phyloP scores from a whole-genome alignment of 352 stramenopile species.

The Aphanomyces cochlioides region DNA sequence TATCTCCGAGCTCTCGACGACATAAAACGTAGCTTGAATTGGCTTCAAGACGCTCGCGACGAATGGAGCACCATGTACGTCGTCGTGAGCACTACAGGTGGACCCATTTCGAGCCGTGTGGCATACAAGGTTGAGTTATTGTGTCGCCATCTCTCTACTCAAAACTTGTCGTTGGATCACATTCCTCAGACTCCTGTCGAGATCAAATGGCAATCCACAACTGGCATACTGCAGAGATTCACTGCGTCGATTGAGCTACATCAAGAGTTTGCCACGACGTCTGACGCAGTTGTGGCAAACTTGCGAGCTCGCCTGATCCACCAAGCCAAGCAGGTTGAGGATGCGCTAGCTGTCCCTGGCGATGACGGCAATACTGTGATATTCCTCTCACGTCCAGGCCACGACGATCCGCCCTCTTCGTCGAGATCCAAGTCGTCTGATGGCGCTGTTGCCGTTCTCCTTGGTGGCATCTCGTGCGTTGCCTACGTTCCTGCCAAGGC shows the following conservation, averaged over 20 bases:
- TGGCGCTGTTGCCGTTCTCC: not conserved
- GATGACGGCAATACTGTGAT: not conserved
- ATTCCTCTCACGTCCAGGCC: not conserved
- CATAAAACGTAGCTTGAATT: not conserved
- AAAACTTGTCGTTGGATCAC: no score
- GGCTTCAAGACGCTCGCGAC: not conserved
- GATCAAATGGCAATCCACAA: not conserved
- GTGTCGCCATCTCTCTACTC: no score
- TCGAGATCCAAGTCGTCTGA: not conserved
- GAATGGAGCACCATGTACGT: not conserved
- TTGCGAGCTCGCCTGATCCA: not conserved
- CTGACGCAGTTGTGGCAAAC: not conserved
- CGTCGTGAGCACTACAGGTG: not conserved
- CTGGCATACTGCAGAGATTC: not conserved
- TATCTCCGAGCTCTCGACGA: not conserved
- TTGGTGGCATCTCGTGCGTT: conserved; percentile 5
- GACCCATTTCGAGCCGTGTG: no score
- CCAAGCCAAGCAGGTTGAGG: not conserved
- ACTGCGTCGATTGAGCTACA: not conserved
- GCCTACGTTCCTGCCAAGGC: conserved; percentile 4
- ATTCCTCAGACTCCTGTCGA: not conserved
- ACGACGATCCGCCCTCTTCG: not conserved
- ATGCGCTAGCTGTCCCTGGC: not conserved
- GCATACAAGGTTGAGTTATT: no score
- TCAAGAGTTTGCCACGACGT: not conserved